Evolutionary conservation across 1,139 yeast genomes (phyloP).

Genomic region (Saccharomyces hybrid): DNA sequence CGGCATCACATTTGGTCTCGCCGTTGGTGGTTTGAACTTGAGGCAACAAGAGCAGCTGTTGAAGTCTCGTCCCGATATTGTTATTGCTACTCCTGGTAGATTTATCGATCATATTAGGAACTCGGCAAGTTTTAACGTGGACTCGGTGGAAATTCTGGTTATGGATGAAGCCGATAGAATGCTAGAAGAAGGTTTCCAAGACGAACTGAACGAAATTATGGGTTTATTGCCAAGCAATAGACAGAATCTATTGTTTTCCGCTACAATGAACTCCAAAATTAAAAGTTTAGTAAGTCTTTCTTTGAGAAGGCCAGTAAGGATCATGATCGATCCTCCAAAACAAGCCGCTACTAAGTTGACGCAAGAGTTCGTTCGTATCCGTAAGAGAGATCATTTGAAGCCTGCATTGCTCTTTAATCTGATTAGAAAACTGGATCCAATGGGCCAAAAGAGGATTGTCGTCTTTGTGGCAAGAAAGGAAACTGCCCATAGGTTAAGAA

Average conservation of each 20-base stretch:
- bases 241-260: conserved; percentile 90
- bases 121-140: conserved; percentile 88
- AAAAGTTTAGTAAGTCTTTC: conserved; percentile 83
- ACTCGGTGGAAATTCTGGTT: conserved; percentile 82
- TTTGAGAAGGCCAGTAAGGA: conserved; percentile 79
- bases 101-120: conserved; percentile 93
- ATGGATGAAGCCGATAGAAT: conserved; percentile 92
- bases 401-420: conserved; percentile 74
- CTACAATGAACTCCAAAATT: conserved; percentile 93
- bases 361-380: conserved; percentile 89
- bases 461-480: conserved; percentile 90
- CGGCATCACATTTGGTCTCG: conserved; percentile 76
- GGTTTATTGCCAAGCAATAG: conserved; percentile 80
- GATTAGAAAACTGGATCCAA: conserved; percentile 56
- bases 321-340: conserved; percentile 95
- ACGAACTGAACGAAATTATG: conserved; percentile 83
- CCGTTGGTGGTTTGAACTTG: conserved; percentile 94
- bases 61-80: conserved; percentile 87
- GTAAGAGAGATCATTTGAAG: conserved; percentile 78
- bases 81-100: conserved; percentile 95
- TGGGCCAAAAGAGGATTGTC: conserved; percentile 62
- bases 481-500: conserved; percentile 77
- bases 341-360: conserved; percentile 79
- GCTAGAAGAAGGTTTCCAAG: conserved; percentile 98
- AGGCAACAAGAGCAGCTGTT: conserved; percentile 93